phyloP scores from a whole-genome alignment of 2,329 filamentous ascomycete genomes.

The Diaporthe vexans region DNA sequence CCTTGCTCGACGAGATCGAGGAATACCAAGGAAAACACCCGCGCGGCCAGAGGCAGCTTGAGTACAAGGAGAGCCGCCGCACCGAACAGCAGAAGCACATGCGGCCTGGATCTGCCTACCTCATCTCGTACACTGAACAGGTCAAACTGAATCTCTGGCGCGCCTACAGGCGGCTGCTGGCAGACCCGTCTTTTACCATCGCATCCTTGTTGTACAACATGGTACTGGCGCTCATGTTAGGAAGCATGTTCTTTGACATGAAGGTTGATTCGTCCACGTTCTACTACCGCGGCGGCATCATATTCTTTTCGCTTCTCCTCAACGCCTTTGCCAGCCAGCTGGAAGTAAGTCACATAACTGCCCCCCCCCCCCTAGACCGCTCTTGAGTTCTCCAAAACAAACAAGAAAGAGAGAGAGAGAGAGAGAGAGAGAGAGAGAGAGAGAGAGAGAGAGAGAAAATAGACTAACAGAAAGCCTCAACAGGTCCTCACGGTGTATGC shows the following conservation, averaged over 20 bases:
- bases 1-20: background rate
- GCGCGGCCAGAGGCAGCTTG: background rate
- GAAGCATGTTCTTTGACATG: constrained; percentile 1
- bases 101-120: background rate
- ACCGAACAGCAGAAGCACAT: constrained; percentile 6
- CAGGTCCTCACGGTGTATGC: constrained; percentile 4
- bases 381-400: too few species aligned
- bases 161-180: background rate
- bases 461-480: background rate
- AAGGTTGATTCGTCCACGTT: background rate
- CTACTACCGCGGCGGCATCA: background rate
- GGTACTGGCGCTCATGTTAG: background rate
- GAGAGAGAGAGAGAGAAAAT: too few species aligned
- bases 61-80: constrained; percentile 9
- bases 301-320: background rate
- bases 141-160: background rate
- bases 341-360: background rate
- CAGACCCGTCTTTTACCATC: constrained; percentile 5
- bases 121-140: background rate
- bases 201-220: background rate
- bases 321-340: constrained; percentile 5
- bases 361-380: too few species aligned
- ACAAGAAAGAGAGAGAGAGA: too few species aligned
- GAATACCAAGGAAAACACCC: constrained; percentile 5
- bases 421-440: too few species aligned